Percentiles rank a stretch among this genome's conserved stretches.
These are phyloP conservation scores for Diplodia scrobiculata DNA, from an alignment of 2,329 filamentous ascomycete genomes.

Conservation along the genomic window DNA sequence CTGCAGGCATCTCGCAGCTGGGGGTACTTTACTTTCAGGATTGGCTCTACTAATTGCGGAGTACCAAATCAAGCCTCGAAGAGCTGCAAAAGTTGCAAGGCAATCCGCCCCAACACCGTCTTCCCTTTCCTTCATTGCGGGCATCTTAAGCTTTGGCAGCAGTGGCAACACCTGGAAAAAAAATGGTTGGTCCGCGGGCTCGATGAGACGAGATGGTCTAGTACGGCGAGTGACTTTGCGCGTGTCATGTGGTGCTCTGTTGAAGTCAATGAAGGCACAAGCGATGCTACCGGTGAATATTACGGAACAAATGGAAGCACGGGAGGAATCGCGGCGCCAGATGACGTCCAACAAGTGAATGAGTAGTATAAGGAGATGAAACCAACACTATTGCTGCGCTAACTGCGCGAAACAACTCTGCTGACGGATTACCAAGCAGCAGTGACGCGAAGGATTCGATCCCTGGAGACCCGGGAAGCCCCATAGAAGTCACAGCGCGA, in stretches of 20 bases:
- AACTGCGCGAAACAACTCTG: neutral
- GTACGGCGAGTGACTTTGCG: neutral
- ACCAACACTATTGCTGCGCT: neutral
- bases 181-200: too few species aligned
- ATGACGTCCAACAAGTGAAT: neutral
- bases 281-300: neutral
- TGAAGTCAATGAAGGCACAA: neutral
- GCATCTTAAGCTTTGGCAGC: too few species aligned
- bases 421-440: conserved; percentile 3
- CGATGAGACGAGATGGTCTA: neutral
- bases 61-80: too few species aligned
- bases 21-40: too few species aligned
- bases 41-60: too few species aligned
- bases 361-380: neutral
- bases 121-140: too few species aligned
- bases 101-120: too few species aligned
- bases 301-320: neutral
- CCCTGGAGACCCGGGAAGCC: neutral
- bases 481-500: neutral
- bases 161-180: too few species aligned
- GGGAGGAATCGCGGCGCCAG: neutral
- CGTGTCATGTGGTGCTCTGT: neutral
- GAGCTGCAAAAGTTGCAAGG: too few species aligned
- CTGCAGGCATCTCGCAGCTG: too few species aligned
- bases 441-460: conserved; percentile 10